These are phyloP conservation scores for Tricholoma flavovirens DNA, from an alignment of 768 basidiomycete genomes.

Conservation along the genomic window DNA sequence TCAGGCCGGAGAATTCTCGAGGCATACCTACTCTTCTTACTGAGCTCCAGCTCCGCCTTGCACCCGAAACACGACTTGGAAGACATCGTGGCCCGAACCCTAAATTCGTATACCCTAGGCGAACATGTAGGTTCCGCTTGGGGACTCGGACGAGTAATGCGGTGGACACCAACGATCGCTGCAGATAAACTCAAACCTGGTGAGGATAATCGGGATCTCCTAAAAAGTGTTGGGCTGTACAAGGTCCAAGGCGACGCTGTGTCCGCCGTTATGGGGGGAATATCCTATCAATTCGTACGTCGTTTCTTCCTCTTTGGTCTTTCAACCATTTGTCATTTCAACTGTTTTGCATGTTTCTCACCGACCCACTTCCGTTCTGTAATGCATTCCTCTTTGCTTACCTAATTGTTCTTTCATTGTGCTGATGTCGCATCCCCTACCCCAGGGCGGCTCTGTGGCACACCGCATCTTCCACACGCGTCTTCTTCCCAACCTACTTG, in stretches of 20 bases:
- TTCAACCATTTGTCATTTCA: background rate
- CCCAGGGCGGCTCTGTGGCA: constrained; percentile 42
- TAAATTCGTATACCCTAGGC: constrained; percentile 70
- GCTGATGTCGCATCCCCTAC: background rate
- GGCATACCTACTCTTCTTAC: constrained; percentile 67
- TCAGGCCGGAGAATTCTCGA: constrained; percentile 74
- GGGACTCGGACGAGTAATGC: constrained; percentile 66
- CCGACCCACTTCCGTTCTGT: background rate
- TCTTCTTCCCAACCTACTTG: constrained; percentile 37
- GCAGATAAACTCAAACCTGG: constrained; percentile 26
- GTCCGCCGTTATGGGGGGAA: constrained; percentile 68
- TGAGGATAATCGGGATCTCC: constrained; percentile 28
- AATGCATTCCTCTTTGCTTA: constrained; percentile 1
- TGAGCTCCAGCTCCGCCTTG: constrained; percentile 49
- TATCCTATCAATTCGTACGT: constrained; percentile 78
- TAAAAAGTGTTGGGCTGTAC: constrained; percentile 58
- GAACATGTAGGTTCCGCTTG: constrained; percentile 71
- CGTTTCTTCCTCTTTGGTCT: constrained; percentile 2
- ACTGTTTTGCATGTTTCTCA: background rate
- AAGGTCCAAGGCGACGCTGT: constrained; percentile 77
- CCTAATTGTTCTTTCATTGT: constrained; percentile 3
- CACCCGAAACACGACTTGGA: constrained; percentile 50
- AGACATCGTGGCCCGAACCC: constrained; percentile 45
- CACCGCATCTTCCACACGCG: constrained; percentile 48
- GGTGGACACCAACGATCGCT: constrained; percentile 63